phyloP scores from a whole-genome alignment of 148 eudicot species.

The Talinum fruticosum region DNA sequence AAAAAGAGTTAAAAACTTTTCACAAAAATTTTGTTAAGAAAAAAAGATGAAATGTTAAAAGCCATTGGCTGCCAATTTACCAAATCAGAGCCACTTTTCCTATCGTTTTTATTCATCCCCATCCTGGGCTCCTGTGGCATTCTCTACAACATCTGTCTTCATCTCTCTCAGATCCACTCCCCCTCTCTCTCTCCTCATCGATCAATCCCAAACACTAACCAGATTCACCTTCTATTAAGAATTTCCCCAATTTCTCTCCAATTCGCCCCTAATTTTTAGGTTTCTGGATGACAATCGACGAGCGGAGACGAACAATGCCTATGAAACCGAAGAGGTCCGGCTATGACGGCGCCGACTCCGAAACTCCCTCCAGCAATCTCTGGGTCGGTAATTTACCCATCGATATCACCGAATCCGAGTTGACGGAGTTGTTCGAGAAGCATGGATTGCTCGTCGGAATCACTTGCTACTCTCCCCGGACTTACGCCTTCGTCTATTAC shows the following conservation, averaged over 20 bases:
- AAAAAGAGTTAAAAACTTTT: too few species aligned
- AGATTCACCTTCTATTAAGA: not conserved
- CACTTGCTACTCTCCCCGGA: constrained; percentile 52
- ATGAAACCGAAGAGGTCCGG: constrained; percentile 19
- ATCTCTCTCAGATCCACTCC: not conserved
- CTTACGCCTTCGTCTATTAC: constrained; percentile 65
- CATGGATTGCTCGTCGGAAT: constrained; percentile 55
- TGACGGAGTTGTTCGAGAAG: constrained; percentile 47
- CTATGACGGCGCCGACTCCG: constrained; percentile 27
- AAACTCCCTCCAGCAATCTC: constrained; percentile 48
- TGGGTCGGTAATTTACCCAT: constrained; percentile 76
- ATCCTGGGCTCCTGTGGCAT: too few species aligned
- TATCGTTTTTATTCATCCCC: too few species aligned
- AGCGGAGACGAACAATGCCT: constrained; percentile 4
- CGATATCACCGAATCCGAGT: constrained; percentile 58
- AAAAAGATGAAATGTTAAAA: too few species aligned
- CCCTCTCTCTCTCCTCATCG: not conserved
- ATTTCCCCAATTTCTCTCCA: not conserved
- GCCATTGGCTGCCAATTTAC: too few species aligned
- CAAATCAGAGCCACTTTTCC: too few species aligned
- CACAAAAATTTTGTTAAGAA: too few species aligned
- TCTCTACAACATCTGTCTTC: too few species aligned
- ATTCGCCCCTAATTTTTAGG: not conserved
- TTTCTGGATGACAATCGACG: not conserved
- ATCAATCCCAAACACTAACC: constrained; percentile 9